Evolutionary conservation across 176 grass and related monocot species (phyloP), one percentile per base, ranked within the genome.

Genomic region (Coix lacrymajobi): DNA sequence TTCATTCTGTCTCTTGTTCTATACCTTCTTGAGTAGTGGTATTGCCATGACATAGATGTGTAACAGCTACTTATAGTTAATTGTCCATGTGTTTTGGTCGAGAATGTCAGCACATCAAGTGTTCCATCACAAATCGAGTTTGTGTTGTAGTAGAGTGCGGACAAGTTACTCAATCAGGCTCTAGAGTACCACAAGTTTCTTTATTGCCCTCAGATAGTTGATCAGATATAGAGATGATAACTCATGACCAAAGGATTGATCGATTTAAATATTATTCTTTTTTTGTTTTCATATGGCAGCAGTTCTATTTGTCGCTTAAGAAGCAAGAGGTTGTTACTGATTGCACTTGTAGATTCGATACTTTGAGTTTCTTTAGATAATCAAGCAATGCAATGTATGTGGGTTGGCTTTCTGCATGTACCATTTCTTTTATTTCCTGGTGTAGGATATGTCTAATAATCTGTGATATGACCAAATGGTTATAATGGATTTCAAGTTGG

Each of bases 131-230:
- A n/a, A 62, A 76, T 30, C 56, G 54, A 29, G 11, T 74, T n/a
- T 20, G 20, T 87, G 16, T 24, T 38, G 3, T 77, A 70, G 24
- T 77, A 31, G 46, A 62, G 31, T 70, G 31, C 32, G 20, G 20
- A 77, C 54, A 52, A 78, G 34, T 79, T 73, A 73, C 25, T 65
- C 20, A 32, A 4, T 54, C 34, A 76, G 32, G 40, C 30, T 28
- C 20, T 72, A 79, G 62, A 52, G 22, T 71, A 26, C 57, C 43
- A 20, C 36, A 79, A 79, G n/a, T 85, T 80, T 61, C 45, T 66
- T 8, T 4, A 31, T 62, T 60, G 9, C 9, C 40, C 56, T 65
- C 64, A 24, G 31, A 41, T 37, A 48, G n/a, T 68, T 7, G 52
- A 58, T 84, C 46, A 30, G 15, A 52, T 76, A 51, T 52, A 76